Percentiles rank a stretch among this genome's conserved stretches.
Evolutionary conservation across 2,329 filamentous ascomycete species (phyloP).

Genomic region (Arthrobotrys entomopaga): DNA sequence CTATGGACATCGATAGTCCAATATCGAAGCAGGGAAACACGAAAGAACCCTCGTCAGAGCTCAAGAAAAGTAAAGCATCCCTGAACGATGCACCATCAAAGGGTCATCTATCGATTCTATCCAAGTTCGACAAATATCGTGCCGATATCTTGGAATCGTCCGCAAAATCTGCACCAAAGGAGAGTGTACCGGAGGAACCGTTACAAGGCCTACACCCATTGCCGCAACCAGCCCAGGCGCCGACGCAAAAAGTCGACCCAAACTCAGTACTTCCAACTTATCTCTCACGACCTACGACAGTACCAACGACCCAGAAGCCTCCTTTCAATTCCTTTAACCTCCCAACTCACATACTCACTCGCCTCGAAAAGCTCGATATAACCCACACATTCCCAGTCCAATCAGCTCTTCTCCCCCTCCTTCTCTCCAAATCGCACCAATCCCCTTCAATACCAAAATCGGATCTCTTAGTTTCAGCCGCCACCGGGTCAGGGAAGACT

Average conservation of each 20-base stretch:
- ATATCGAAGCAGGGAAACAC: background rate
- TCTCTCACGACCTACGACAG: slow-evolving; percentile 56
- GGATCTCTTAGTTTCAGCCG: slow-evolving; percentile 88
- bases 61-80: slow-evolving; percentile 11
- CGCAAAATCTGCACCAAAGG: slow-evolving; percentile 10
- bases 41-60: slow-evolving; percentile 2
- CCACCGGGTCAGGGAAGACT: slow-evolving; percentile 96
- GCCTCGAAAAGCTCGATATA: slow-evolving; percentile 75
- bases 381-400: slow-evolving; percentile 81
- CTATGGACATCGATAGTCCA: slow-evolving; percentile 20
- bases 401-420: slow-evolving; percentile 79
- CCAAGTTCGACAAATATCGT: slow-evolving; percentile 53
- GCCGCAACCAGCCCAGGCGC: slow-evolving; percentile 56
- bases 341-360: slow-evolving; percentile 49
- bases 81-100: slow-evolving; percentile 30
- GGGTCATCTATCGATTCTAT: slow-evolving; percentile 51
- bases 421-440: slow-evolving; percentile 66
- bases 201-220: slow-evolving; percentile 57
- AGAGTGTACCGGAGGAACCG: slow-evolving; percentile 8
- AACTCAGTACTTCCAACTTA: slow-evolving; percentile 57
- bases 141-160: slow-evolving; percentile 12
- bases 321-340: slow-evolving; percentile 56
- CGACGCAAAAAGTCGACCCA: slow-evolving; percentile 47
- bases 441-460: slow-evolving; percentile 66
- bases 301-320: slow-evolving; percentile 54